Conservation (phyloP, 345 rosid genomes). For the Heritiera littoralis region DNA sequence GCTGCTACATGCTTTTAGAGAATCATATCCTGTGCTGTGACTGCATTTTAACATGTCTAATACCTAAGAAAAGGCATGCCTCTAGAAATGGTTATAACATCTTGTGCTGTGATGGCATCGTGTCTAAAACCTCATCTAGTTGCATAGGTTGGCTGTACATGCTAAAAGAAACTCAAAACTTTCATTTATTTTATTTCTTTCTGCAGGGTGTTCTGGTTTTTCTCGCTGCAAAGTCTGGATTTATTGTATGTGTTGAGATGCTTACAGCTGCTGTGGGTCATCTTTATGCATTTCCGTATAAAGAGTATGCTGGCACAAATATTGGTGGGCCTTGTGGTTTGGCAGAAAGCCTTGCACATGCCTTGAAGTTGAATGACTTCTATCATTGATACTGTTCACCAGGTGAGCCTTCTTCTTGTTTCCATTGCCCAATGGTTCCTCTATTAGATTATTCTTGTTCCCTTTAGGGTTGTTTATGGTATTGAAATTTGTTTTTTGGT, state of each 20-base stretch:
- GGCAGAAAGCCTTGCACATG: constrained; percentile 81
- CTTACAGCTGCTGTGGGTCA: constrained; percentile 94
- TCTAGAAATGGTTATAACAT: background rate
- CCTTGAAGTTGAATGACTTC: constrained; percentile 84
- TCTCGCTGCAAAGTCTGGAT: constrained; percentile 90
- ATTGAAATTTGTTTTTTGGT: constrained; percentile 16
- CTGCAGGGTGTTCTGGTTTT: constrained; percentile 91
- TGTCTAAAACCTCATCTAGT: background rate
- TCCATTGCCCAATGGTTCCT: constrained; percentile 1
- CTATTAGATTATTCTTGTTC: background rate
- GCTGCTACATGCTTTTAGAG: background rate
- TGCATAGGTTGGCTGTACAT: background rate
- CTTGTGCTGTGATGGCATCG: background rate
- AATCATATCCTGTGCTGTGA: background rate
- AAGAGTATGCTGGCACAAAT: constrained; percentile 96
- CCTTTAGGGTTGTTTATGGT: constrained; percentile 9
- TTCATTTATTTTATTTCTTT: constrained; percentile 18
- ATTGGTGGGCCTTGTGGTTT: constrained; percentile 72
- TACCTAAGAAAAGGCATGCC: background rate
- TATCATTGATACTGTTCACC: constrained; percentile 97
- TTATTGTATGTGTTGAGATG: constrained; percentile 94
- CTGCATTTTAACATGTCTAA: background rate
- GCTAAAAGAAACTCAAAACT: background rate
- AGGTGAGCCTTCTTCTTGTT: constrained; percentile 44
- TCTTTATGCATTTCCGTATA: constrained; percentile 94